A percentile compares a stretch with the other conserved stretches of the same genome.
These are phyloP conservation scores for Malus sieversii DNA, from an alignment of 306 rosid species.

Conservation along the genomic window DNA sequence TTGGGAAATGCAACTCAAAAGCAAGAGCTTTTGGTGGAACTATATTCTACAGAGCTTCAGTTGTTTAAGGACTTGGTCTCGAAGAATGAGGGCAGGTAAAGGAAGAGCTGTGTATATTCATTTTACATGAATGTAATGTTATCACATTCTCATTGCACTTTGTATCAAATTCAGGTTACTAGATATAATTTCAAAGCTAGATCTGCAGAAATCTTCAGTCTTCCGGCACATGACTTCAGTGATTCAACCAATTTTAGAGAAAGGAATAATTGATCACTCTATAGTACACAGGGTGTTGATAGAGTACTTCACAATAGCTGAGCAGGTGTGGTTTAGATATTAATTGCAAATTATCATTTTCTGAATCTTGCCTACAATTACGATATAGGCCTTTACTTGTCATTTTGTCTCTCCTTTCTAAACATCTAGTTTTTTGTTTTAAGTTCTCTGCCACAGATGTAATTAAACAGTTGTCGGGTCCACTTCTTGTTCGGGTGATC, in stretches of 20 bases:
- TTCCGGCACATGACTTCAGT: constrained; percentile 64
- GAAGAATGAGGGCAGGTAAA: constrained; percentile 77
- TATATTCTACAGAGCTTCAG: constrained; percentile 74
- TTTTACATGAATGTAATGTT: not conserved
- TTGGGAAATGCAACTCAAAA: constrained; percentile 71
- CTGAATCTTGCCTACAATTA: not conserved
- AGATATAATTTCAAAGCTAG: constrained; percentile 70
- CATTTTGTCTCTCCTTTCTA: constrained; percentile 17
- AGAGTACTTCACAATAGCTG: constrained; percentile 79
- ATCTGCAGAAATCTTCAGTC: constrained; percentile 72
- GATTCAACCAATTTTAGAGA: constrained; percentile 89
- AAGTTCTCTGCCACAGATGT: constrained; percentile 83
- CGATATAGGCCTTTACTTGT: not conserved
- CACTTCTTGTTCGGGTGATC: constrained; percentile 77
- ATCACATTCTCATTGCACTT: not conserved
- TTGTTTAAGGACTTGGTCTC: constrained; percentile 75
- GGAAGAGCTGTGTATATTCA: not conserved
- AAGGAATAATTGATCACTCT: constrained; percentile 94
- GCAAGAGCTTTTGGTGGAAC: constrained; percentile 71
- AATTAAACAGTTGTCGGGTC: constrained; percentile 64
- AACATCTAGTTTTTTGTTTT: constrained; percentile 28
- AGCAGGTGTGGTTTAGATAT: constrained; percentile 43
- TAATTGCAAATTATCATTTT: not conserved
- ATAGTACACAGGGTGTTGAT: constrained; percentile 68
- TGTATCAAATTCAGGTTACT: constrained; percentile 43